phyloP scores from a whole-genome alignment of 148 eudicot species.

The Heliamphora exappendiculata region DNA sequence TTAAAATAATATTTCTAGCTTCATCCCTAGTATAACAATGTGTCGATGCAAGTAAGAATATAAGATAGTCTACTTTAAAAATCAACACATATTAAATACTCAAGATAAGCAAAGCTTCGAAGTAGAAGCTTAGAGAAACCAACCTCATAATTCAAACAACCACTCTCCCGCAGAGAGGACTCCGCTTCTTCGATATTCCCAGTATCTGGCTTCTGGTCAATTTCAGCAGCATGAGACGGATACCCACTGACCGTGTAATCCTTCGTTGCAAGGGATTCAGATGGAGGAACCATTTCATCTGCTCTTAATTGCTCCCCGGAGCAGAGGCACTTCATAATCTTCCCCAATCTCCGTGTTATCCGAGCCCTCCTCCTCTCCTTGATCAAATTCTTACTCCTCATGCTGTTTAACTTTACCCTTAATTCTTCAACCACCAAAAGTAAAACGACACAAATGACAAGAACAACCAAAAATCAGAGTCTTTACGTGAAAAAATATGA shows the following conservation, averaged over 20 bases:
- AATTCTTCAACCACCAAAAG: conserved; percentile 23
- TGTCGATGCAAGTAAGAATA: not conserved
- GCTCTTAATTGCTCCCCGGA: conserved; percentile 47
- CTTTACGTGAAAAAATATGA: not conserved
- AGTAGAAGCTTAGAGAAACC: conserved; percentile 5
- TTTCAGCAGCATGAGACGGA: conserved; percentile 33
- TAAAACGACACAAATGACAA: not conserved
- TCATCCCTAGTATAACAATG: too few relatives aligned
- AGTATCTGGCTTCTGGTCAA: conserved; percentile 41
- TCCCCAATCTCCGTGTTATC: conserved; percentile 19
- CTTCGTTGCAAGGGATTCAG: conserved; percentile 48
- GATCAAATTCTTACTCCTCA: conserved; percentile 29
- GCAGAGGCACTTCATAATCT: conserved; percentile 64
- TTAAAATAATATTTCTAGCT: too few relatives aligned
- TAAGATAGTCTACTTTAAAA: not conserved
- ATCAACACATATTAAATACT: not conserved
- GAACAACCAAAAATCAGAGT: not conserved
- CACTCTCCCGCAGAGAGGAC: conserved; percentile 78
- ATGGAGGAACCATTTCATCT: conserved; percentile 36
- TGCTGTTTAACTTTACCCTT: conserved; percentile 20
- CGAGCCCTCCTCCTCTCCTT: conserved; percentile 20
- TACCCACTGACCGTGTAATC: conserved; percentile 28
- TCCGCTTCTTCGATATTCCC: conserved; percentile 92
- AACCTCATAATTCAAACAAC: conserved; percentile 83
- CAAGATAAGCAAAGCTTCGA: not conserved